Evolutionary conservation across 2,329 filamentous ascomycete species (phyloP).

Genomic region (Fusarium sp.): DNA sequence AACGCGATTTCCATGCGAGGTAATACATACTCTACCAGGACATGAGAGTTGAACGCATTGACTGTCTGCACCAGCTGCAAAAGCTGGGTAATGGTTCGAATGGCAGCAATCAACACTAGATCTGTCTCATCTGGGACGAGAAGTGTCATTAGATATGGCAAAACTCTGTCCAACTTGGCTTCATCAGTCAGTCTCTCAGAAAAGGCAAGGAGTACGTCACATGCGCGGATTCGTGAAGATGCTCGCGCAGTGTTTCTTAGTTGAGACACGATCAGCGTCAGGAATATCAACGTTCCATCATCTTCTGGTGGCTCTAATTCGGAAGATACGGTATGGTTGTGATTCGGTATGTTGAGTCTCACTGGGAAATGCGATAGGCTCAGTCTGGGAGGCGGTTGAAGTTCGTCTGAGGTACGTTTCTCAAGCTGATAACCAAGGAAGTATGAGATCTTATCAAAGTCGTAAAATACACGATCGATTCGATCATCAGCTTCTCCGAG

Average conservation of each 20-base stretch:
- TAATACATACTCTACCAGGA: constrained; percentile 74
- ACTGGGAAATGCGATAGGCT: constrained; percentile 78
- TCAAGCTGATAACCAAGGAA: constrained; percentile 81
- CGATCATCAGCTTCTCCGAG: constrained; percentile 90
- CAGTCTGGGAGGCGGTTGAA: constrained; percentile 52
- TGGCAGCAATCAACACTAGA: constrained; percentile 83
- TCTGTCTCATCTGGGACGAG: constrained; percentile 81
- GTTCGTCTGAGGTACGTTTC: constrained; percentile 46
- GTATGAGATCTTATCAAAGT: constrained; percentile 98
- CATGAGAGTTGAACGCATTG: constrained; percentile 77
- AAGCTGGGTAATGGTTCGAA: constrained; percentile 88
- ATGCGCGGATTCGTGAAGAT: constrained; percentile 86
- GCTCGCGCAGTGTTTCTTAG: constrained; percentile 89
- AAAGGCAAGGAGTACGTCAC: constrained; percentile 91
- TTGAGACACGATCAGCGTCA: constrained; percentile 88
- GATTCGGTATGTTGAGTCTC: constrained; percentile 85
- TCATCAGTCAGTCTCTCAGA: constrained; percentile 92
- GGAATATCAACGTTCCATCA: constrained; percentile 91
- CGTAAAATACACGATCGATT: constrained; percentile 90
- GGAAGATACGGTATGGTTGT: constrained; percentile 74
- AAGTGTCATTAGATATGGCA: constrained; percentile 88
- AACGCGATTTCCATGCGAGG: constrained; percentile 69
- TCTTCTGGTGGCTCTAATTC: constrained; percentile 73
- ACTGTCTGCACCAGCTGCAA: constrained; percentile 88
- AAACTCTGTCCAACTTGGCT: constrained; percentile 90